These are phyloP conservation scores for Evansstolkia leycettana DNA, from an alignment of 495 filamentous ascomycete species.

Conservation along the genomic window DNA sequence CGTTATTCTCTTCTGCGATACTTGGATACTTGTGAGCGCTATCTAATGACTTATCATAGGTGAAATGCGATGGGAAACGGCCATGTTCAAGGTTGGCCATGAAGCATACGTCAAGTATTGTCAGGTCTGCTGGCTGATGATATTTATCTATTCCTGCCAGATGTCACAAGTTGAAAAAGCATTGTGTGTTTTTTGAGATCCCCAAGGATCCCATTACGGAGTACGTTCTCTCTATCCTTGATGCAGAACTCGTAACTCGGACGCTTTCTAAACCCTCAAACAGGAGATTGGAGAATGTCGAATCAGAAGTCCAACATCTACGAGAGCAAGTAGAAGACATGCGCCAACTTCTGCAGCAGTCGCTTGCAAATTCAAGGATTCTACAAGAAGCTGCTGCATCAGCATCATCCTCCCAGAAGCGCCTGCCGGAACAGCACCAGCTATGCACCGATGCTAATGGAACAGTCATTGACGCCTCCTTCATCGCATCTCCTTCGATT, in stretches of 20 bases:
- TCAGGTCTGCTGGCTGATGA: too few relatives aligned
- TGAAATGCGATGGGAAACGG: slow-evolving; percentile 27
- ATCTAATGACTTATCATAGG: slow-evolving; percentile 11
- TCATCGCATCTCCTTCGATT: too few relatives aligned
- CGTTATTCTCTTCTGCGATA: too few relatives aligned
- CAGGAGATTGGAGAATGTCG: slow-evolving; percentile 22
- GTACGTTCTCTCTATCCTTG: slow-evolving; percentile 6
- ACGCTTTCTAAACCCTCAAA: background rate
- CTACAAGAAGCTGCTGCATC: background rate
- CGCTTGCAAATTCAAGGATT: background rate
- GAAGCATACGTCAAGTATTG: too few relatives aligned
- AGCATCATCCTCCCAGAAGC: too few relatives aligned
- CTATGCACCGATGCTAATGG: too few relatives aligned
- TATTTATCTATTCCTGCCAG: slow-evolving; percentile 5
- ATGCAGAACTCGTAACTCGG: background rate
- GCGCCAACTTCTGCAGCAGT: slow-evolving; percentile 10
- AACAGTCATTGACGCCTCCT: too few relatives aligned
- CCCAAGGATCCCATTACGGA: slow-evolving; percentile 22
- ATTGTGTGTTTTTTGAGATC: slow-evolving; percentile 25
- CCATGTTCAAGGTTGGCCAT: slow-evolving; percentile 22
- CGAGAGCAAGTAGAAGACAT: slow-evolving; percentile 19
- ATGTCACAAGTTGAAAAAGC: slow-evolving; percentile 21
- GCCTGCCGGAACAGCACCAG: too few relatives aligned
- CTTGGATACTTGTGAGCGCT: too few relatives aligned
- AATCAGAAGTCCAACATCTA: slow-evolving; percentile 19